Base-by-base conservation (phyloP, 805 yeast genomes). In the Deakozyma indianensis region DNA sequence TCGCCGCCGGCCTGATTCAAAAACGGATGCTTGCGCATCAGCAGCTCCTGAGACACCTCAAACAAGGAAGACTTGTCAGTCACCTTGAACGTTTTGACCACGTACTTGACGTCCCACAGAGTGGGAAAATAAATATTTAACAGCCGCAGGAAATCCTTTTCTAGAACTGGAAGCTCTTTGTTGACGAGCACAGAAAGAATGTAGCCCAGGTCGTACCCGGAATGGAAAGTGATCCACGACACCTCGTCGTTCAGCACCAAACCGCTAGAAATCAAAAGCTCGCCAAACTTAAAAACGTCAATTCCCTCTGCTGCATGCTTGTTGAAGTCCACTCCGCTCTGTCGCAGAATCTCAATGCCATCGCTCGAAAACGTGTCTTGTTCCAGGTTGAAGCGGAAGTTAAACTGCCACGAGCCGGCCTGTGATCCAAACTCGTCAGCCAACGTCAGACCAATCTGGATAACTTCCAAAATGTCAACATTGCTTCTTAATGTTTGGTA, bases 141-240 rank as follows among this genome's bases (percentile, higher is more conserved):
- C 73, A 86, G 77, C 69, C 77, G 68, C 49, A 78, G 70, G 56
- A 86, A 90, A 29, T 81, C 95, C 35, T 75, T 74, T 59, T 83
- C 88, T 52, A 80, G 83, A 23, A 73, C 74, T 1, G 97, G 97
- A 71, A 90, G 81, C 43, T 70, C 65, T 43, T 76, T 74, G 62
- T 85, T 84, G 54, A 80, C 76, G 58, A 90, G 68, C 51, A 86
- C 69, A 43, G 94, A 77, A 15, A 87, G 66, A 48, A 92, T 67
- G 61, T 88, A 88, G 1, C 97, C 98, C 59, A 88, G 74, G 61
- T 92, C 98, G 63, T 92, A 92, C 11, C 97, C 98, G 1, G 79
- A 80, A 61, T 92, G 96, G 65, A 82, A 92, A 49, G 95, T 81
- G 44, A 86, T 71, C 98, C 98, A 92, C 44, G 80, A 77, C 41